phyloP scores from a whole-genome alignment of 2,329 filamentous ascomycete species.

The Arthrobotrys sphaeroides region DNA sequence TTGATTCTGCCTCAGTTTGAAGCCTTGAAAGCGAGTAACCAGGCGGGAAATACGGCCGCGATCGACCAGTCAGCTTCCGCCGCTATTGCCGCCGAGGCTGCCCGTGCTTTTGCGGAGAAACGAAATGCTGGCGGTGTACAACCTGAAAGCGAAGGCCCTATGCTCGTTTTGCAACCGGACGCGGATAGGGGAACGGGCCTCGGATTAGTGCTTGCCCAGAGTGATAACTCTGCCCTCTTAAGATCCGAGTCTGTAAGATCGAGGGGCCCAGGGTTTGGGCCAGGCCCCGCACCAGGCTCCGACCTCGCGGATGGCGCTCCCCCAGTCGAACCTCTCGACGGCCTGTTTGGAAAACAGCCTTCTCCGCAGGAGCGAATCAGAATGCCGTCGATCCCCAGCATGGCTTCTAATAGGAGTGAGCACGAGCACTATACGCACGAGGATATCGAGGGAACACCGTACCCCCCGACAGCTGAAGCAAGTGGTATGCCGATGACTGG shows the following conservation, averaged over 20 bases:
- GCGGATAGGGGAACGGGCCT: constrained; percentile 66
- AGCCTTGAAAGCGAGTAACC: constrained; percentile 88
- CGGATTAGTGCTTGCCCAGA: constrained; percentile 64
- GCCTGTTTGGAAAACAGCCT: constrained; percentile 38
- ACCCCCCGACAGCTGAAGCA: constrained; percentile 54
- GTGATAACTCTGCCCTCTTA: constrained; percentile 44
- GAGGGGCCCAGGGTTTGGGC: constrained; percentile 43
- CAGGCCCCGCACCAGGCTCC: constrained; percentile 45
- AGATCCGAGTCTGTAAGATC: constrained; percentile 47
- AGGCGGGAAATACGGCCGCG: constrained; percentile 63
- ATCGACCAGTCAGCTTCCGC: constrained; percentile 66
- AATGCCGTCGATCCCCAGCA: constrained; percentile 50
- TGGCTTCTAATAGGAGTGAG: constrained; percentile 50
- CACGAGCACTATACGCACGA: constrained; percentile 36
- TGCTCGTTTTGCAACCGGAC: constrained; percentile 69
- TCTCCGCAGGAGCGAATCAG: constrained; percentile 28
- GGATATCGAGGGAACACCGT: constrained; percentile 52
- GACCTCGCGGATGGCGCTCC: constrained; percentile 51
- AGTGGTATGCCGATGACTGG: constrained; percentile 56
- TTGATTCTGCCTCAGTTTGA: constrained; percentile 91
- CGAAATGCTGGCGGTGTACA: background rate
- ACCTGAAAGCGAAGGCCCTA: constrained; percentile 63
- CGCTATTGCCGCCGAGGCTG: constrained; percentile 50
- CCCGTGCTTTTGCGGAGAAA: constrained; percentile 35
- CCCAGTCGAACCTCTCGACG: constrained; percentile 43